Percentiles rank a stretch among this genome's conserved stretches.
Conservation (phyloP, 2,329 filamentous ascomycete species). For the Xylogone sp. region DNA sequence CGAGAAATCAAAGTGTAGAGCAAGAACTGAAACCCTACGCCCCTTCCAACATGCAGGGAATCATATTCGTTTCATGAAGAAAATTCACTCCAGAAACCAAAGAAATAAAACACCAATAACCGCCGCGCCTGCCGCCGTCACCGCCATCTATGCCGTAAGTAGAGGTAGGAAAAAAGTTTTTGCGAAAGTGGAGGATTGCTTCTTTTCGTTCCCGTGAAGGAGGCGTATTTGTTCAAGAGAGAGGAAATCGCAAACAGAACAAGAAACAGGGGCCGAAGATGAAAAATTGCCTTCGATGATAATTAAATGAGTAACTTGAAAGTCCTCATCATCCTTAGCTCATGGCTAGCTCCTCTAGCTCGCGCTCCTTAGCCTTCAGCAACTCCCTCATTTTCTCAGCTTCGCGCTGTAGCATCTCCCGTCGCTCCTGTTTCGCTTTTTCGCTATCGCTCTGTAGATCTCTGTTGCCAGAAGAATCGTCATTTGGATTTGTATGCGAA, state of each 20-base stretch:
- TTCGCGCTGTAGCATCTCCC: conserved; percentile 65
- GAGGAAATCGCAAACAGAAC: not conserved
- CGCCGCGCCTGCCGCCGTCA: not conserved
- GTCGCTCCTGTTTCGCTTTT: conserved; percentile 54
- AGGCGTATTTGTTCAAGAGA: not conserved
- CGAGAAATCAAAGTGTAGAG: too few relatives aligned
- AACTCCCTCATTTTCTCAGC: conserved; percentile 63
- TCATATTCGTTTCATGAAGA: not conserved
- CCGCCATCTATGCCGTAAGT: not conserved
- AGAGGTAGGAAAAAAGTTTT: not conserved
- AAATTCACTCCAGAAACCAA: not conserved
- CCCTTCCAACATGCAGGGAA: not conserved
- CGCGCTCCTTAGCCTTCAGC: conserved; percentile 26
- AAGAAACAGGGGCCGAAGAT: too few relatives aligned
- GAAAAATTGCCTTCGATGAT: too few relatives aligned
- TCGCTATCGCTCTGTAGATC: conserved; percentile 41
- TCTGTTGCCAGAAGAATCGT: conserved; percentile 22
- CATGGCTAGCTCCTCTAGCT: conserved; percentile 23
- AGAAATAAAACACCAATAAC: not conserved
- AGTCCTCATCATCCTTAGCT: not conserved
- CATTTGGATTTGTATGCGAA: conserved; percentile 28
- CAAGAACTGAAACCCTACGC: not conserved
- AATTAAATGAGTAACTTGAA: too few relatives aligned
- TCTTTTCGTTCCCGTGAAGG: not conserved
- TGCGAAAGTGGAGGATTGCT: not conserved